Evolutionary conservation across 495 filamentous ascomycete species (phyloP).

Genomic region (Oidiodendron maius): DNA sequence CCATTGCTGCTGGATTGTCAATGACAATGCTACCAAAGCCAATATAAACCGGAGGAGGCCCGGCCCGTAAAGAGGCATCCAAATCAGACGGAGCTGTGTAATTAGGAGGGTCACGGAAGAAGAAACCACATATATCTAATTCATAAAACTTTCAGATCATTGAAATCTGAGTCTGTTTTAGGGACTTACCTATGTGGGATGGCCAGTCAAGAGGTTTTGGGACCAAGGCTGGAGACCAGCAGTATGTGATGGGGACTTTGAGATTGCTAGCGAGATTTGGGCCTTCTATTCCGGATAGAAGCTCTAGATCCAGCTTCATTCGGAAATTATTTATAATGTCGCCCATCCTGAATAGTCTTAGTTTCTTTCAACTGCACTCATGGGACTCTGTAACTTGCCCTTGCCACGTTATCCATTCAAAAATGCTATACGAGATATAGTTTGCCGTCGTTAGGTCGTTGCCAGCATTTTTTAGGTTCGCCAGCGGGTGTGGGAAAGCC

Average conservation of each 20-base stretch:
- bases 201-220: conserved; percentile 59
- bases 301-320: conserved; percentile 49
- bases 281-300: conserved; percentile 50
- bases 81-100: conserved; percentile 49
- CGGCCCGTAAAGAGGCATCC: conserved; percentile 43
- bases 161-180: conserved; percentile 15
- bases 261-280: conserved; percentile 24
- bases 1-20: conserved; percentile 51
- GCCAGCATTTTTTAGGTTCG: conserved; percentile 59
- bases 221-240: conserved; percentile 58
- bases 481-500: conserved; percentile 66
- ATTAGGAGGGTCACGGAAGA: conserved; percentile 44
- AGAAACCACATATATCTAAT: conserved; percentile 58
- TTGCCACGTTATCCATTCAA: conserved; percentile 46
- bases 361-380: conserved; percentile 50
- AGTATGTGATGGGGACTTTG: conserved; percentile 57
- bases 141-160: conserved; percentile 9
- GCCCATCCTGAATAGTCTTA: conserved; percentile 52
- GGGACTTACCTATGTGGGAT: conserved; percentile 37
- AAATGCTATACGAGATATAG: conserved; percentile 67
- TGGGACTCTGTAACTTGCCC: conserved; percentile 27
- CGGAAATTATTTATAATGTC: conserved; percentile 60
- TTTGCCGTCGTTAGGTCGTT: conserved; percentile 59
- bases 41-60: conserved; percentile 56
- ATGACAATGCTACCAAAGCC: conserved; percentile 66